A percentile compares a stretch with the other conserved stretches of the same genome.
phyloP scores from a whole-genome alignment of 1,284 basidiomycete species.

The Cryptococcus sp. region DNA sequence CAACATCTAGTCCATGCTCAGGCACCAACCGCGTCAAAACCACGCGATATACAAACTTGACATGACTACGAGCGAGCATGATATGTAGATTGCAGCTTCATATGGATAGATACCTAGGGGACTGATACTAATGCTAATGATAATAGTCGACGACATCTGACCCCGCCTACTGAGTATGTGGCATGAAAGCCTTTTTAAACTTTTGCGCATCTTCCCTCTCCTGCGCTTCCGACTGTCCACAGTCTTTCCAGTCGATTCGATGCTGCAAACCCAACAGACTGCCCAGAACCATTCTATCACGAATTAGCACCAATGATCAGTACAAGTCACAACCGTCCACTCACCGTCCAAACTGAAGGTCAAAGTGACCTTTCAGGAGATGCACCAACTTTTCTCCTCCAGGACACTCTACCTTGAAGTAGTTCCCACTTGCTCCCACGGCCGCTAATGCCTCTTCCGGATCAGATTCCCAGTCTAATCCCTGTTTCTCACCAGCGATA shows the following conservation, averaged over 20 bases:
- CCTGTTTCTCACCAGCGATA: conserved; percentile 59
- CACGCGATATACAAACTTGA: too few species aligned
- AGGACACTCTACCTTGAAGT: conserved; percentile 85
- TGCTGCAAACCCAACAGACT: conserved; percentile 66
- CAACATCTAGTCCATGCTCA: too few species aligned
- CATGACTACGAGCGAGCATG: too few species aligned
- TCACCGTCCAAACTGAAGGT: conserved; percentile 87
- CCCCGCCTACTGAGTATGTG: conserved; percentile 52
- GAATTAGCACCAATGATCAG: conserved; percentile 1
- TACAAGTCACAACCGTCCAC: conserved; percentile 29
- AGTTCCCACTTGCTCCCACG: conserved; percentile 56
- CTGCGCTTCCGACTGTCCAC: conserved; percentile 69
- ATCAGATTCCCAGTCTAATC: conserved; percentile 62
- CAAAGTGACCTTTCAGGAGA: conserved; percentile 75
- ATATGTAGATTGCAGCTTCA: too few species aligned
- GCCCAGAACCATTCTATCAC: conserved; percentile 67
- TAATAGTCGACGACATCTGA: too few species aligned
- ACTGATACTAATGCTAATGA: too few species aligned
- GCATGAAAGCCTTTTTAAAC: conserved; percentile 74
- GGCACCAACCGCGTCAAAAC: too few species aligned
- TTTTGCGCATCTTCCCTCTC: conserved; percentile 72
- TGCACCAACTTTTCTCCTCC: conserved; percentile 80
- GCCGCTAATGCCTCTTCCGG: conserved; percentile 59
- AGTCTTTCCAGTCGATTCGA: conserved; percentile 84
- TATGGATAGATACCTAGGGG: too few species aligned